phyloP scores from a whole-genome alignment of 805 yeast species.

The Kodamaea kaohsiungensis region DNA sequence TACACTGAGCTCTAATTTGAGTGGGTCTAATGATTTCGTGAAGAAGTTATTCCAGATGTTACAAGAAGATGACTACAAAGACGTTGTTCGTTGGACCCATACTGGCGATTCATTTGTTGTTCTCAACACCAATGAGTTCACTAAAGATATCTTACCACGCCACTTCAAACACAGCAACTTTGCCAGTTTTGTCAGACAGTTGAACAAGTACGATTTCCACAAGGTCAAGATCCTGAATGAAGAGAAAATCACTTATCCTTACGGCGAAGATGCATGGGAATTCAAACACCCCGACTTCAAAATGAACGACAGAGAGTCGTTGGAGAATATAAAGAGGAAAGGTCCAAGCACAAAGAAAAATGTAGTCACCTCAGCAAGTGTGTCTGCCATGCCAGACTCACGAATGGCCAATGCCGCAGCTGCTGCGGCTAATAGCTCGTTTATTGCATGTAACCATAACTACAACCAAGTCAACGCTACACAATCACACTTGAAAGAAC shows the following conservation, averaged over 20 bases:
- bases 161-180: slow-evolving; percentile 95
- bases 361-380: slow-evolving; percentile 7
- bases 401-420: slow-evolving; percentile 3
- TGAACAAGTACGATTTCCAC: slow-evolving; percentile 96
- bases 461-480: slow-evolving; percentile 7
- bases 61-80: slow-evolving; percentile 73
- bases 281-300: slow-evolving; percentile 89
- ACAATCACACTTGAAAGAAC: slow-evolving; percentile 26
- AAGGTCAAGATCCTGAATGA: slow-evolving; percentile 79
- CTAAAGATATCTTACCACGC: slow-evolving; percentile 82
- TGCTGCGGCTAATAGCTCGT: neutral
- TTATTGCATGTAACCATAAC: slow-evolving; percentile 7
- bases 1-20: slow-evolving; percentile 26
- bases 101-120: slow-evolving; percentile 88
- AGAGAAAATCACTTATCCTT: slow-evolving; percentile 51
- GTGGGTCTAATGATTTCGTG: slow-evolving; percentile 75
- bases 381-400: neutral
- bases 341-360: slow-evolving; percentile 58
- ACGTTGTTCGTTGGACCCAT: slow-evolving; percentile 83
- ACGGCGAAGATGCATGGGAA: slow-evolving; percentile 89
- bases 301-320: slow-evolving; percentile 69
- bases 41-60: slow-evolving; percentile 81
- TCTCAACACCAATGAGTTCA: slow-evolving; percentile 84
- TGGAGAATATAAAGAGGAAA: slow-evolving; percentile 86
- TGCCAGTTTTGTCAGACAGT: slow-evolving; percentile 91